phyloP scores from a whole-genome alignment of 495 filamentous ascomycete species.

The Aspergillus panamensis region DNA sequence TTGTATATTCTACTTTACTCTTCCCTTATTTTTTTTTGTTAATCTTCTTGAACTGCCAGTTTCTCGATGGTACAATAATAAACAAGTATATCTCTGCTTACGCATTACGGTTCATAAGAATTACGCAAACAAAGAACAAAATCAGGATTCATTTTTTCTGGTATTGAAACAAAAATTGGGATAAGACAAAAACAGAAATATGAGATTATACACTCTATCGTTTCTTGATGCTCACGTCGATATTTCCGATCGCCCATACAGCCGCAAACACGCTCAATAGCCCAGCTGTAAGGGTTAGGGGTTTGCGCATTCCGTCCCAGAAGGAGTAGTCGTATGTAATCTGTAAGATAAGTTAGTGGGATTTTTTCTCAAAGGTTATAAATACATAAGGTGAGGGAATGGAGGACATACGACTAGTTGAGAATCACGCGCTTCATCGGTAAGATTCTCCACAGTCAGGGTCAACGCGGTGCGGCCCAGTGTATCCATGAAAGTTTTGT shows the following conservation, averaged over 20 bases:
- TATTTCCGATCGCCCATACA: constrained; percentile 69
- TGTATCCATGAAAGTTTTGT: constrained; percentile 92
- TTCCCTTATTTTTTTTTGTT: background rate
- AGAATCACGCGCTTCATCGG: constrained; percentile 80
- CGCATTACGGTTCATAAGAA: background rate
- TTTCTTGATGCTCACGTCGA: constrained; percentile 70
- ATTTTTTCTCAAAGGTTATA: no score
- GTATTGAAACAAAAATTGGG: constrained; percentile 11
- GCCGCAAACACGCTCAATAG: constrained; percentile 69
- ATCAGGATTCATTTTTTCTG: constrained; percentile 8
- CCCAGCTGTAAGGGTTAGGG: constrained; percentile 74
- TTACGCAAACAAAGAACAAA: no score
- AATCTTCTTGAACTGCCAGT: background rate
- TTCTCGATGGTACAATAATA: background rate
- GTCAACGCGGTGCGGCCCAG: constrained; percentile 79
- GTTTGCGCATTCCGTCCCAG: constrained; percentile 76
- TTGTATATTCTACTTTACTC: background rate
- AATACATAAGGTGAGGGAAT: background rate
- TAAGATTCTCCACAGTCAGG: constrained; percentile 77
- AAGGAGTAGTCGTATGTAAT: constrained; percentile 84
- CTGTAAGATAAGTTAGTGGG: constrained; percentile 16
- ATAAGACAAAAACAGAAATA: constrained; percentile 17
- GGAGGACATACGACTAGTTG: constrained; percentile 60
- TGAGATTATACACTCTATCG: constrained; percentile 32
- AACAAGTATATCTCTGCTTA: background rate